phyloP scores from a whole-genome alignment of 768 basidiomycete species.

The Solioccasus polychromus region DNA sequence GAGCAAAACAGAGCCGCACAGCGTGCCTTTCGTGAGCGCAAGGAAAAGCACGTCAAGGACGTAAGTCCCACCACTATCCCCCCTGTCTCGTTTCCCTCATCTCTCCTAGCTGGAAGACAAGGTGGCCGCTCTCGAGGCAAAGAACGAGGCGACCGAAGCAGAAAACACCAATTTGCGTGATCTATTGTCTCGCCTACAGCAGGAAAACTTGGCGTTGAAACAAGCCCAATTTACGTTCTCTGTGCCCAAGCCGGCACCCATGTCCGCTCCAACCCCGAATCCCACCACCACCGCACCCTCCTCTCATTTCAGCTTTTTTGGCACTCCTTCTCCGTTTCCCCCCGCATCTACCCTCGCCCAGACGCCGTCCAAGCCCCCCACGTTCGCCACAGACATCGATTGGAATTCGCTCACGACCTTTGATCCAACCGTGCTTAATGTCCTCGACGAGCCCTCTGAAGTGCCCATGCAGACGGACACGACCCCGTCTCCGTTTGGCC shows the following conservation, averaged over 20 bases:
- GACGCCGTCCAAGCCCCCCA: constrained; percentile 25
- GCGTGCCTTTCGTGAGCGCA: constrained; percentile 93
- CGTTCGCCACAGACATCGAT: constrained; percentile 38
- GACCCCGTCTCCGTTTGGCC: constrained; percentile 45
- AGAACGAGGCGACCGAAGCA: constrained; percentile 64
- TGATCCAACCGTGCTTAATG: constrained; percentile 63
- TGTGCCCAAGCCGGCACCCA: constrained; percentile 49
- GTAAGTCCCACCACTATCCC: constrained; percentile 47
- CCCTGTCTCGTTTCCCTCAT: constrained; percentile 10
- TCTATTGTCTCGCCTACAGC: constrained; percentile 77
- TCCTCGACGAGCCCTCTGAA: constrained; percentile 62
- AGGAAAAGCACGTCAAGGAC: constrained; percentile 96
- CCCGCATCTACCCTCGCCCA: constrained; percentile 30
- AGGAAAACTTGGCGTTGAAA: constrained; percentile 82
- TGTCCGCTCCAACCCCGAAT: constrained; percentile 21
- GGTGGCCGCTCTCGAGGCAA: constrained; percentile 80
- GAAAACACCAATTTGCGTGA: constrained; percentile 93
- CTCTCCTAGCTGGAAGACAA: constrained; percentile 78
- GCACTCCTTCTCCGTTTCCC: constrained; percentile 20
- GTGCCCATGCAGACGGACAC: constrained; percentile 60
- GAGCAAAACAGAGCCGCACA: constrained; percentile 98
- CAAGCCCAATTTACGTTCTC: constrained; percentile 82
- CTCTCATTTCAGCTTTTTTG: constrained; percentile 27
- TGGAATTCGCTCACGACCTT: constrained; percentile 69
- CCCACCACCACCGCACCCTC: constrained; percentile 17